Evolutionary conservation across 208 protist genomes (phyloP).

Genomic region (Tritrichomonas musculus): DNA sequence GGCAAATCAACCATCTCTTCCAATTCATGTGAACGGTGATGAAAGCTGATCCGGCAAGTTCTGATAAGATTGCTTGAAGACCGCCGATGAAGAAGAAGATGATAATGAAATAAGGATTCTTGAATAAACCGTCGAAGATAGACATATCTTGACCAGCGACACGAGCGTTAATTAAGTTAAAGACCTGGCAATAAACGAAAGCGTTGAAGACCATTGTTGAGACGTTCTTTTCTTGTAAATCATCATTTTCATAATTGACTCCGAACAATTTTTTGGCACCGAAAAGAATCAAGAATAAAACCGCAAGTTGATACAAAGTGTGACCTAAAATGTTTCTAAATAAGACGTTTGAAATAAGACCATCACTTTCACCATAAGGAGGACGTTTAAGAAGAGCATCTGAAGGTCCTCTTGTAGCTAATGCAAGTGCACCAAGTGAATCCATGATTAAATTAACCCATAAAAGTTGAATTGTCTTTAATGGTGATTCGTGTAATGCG

Average conservation of each 20-base stretch:
- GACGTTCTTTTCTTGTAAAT: neutral
- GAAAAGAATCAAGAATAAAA: slow-evolving; percentile 56
- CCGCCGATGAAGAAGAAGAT: neutral
- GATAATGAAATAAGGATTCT: neutral
- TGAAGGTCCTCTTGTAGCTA: slow-evolving; percentile 84
- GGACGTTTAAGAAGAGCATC: slow-evolving; percentile 51
- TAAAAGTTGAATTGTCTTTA: too few relatives aligned
- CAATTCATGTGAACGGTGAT: too few relatives aligned
- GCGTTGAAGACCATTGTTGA: slow-evolving; percentile 44
- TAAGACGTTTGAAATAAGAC: slow-evolving; percentile 71
- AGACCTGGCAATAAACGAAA: too few relatives aligned
- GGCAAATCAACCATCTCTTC: too few relatives aligned
- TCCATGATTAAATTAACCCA: too few relatives aligned
- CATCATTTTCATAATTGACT: neutral
- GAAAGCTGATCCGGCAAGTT: too few relatives aligned
- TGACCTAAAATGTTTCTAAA: slow-evolving; percentile 61
- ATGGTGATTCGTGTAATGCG: slow-evolving; percentile 53
- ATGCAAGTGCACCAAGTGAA: too few relatives aligned
- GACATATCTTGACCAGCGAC: neutral
- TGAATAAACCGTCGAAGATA: neutral
- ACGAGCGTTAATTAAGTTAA: too few relatives aligned
- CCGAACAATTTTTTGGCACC: neutral
- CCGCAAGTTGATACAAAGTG: slow-evolving; percentile 61
- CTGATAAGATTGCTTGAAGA: neutral
- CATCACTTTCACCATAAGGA: too few relatives aligned